phyloP scores from a whole-genome alignment of 2,329 filamentous ascomycete species.

The Pseudogymnoascus sp. region DNA sequence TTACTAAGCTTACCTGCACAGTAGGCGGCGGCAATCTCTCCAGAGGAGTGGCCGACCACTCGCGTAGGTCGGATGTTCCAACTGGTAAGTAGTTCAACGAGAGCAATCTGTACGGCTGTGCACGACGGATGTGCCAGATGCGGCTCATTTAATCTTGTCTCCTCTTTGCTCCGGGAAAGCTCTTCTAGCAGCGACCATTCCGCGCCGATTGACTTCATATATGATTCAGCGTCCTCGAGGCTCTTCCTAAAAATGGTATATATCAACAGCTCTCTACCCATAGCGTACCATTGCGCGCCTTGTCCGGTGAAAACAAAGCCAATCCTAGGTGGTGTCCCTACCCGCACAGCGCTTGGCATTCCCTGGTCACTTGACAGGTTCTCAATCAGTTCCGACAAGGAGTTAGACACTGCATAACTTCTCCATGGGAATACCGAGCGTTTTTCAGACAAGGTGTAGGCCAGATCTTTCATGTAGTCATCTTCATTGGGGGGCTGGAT shows the following conservation, averaged over 20 bases:
- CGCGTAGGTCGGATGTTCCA: slow-evolving; percentile 31
- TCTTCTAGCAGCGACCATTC: neutral
- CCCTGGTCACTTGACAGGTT: neutral
- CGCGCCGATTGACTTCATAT: neutral
- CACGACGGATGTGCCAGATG: slow-evolving; percentile 34
- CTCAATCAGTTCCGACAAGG: neutral
- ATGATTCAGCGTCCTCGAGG: neutral
- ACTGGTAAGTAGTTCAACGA: slow-evolving; percentile 35
- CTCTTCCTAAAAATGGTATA: neutral
- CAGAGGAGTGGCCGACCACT: slow-evolving; percentile 39
- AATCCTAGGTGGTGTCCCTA: slow-evolving; percentile 11
- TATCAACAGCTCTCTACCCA: slow-evolving; percentile 18
- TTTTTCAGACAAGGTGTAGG: slow-evolving; percentile 8
- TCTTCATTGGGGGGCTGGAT: no score
- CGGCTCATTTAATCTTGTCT: slow-evolving; percentile 37
- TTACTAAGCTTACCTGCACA: slow-evolving; percentile 29
- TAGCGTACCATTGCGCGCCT: slow-evolving; percentile 21
- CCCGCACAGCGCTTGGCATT: neutral
- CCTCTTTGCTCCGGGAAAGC: neutral
- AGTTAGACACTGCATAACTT: slow-evolving; percentile 9
- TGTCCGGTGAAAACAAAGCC: slow-evolving; percentile 19
- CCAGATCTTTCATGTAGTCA: slow-evolving; percentile 10
- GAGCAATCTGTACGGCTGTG: slow-evolving; percentile 39
- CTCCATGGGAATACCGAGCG: slow-evolving; percentile 11
- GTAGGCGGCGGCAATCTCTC: slow-evolving; percentile 41